Base-by-base conservation (phyloP, 371 early-diverging fungal genomes). In the Capillidium rhysosporum region DNA sequence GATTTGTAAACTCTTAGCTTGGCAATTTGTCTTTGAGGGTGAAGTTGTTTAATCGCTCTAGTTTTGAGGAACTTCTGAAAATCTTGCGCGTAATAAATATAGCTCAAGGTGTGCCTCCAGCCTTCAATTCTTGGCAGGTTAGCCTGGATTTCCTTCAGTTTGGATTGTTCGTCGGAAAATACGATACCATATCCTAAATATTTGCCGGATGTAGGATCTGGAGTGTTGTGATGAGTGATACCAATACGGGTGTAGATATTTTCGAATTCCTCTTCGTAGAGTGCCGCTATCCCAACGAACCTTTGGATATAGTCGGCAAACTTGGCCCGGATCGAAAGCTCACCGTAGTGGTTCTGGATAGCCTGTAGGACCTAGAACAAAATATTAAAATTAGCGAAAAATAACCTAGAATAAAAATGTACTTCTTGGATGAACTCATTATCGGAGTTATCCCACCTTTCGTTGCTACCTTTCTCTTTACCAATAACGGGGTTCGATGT, bases 241-340 rank as follows among this genome's bases (percentile, higher is more conserved):
- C 73, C 78, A 46, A 84, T 76, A 14, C 67, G 67, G 0, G 85
- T 80, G 7, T 12, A 14, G 16, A 67, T 60, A 1, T 82, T 78
- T 43, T 69, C 68, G 2, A 72, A 70, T 46, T 84, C 80, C 30
- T 76, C 71, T 60, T 91, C 91, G 57, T 84, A 87, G 0, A 81
- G 60, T 2, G 83, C 81, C 16, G 85, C 80, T 29, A 90, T 63
- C 25, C 82, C 74, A 21, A 89, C 78, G 62, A 89, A 86, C 38
- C 89, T 76, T 26, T 76, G 72, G 7, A 94, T 74, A 58, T 90
- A 89, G 34, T 82, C 84, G 51, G 89, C 84, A 44, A 91, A 78
- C 56, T 84, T 86, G 48, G 86, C 80, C 1, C 95, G 78, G 38
- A 94, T 79, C 9, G 84, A 71, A 28, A 82, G 76, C 59, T 94